phyloP scores from a whole-genome alignment of 352 stramenopile genomes.

The Phytopythium montanum region DNA sequence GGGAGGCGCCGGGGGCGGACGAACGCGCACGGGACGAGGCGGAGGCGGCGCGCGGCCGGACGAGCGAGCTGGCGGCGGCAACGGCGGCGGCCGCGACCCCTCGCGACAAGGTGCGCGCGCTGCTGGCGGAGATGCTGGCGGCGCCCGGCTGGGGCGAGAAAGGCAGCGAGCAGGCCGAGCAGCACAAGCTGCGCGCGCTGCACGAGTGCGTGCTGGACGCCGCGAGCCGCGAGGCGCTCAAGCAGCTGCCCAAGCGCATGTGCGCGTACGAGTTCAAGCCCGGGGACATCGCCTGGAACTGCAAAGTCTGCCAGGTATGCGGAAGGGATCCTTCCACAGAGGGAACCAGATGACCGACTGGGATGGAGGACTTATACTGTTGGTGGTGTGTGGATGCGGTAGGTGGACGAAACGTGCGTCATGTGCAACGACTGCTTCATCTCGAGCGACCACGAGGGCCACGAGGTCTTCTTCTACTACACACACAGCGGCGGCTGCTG shows the following conservation, averaged over 20 bases:
- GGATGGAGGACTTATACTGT: too few species aligned
- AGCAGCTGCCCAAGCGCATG: slow-evolving; percentile 78
- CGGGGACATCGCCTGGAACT: slow-evolving; percentile 99
- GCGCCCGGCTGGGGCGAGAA: slow-evolving; percentile 46
- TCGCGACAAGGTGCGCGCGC: slow-evolving; percentile 24
- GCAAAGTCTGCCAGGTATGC: slow-evolving; percentile 97
- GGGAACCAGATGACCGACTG: too few species aligned
- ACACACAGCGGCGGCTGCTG: slow-evolving; percentile 90
- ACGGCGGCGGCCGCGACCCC: slow-evolving; percentile 6
- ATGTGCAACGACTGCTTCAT: slow-evolving; percentile 96
- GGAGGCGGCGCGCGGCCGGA: slow-evolving; percentile 10
- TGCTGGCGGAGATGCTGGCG: slow-evolving; percentile 59
- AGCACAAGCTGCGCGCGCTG: slow-evolving; percentile 40
- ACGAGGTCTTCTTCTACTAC: slow-evolving; percentile 90
- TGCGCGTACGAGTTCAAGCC: slow-evolving; percentile 97
- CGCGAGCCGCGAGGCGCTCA: slow-evolving; percentile 32
- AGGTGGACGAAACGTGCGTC: slow-evolving; percentile 97
- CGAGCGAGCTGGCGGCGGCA: neutral
- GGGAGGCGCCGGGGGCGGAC: slow-evolving; percentile 3
- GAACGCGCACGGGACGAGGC: slow-evolving; percentile 11
- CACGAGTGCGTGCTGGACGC: slow-evolving; percentile 60
- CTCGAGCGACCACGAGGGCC: slow-evolving; percentile 92
- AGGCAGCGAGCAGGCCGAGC: slow-evolving; percentile 30
- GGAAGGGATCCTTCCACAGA: too few species aligned
- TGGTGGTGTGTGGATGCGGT: too few species aligned